Base-by-base conservation (phyloP, 192 early-diverging fungal genomes). In the Linderina pennispora region DNA sequence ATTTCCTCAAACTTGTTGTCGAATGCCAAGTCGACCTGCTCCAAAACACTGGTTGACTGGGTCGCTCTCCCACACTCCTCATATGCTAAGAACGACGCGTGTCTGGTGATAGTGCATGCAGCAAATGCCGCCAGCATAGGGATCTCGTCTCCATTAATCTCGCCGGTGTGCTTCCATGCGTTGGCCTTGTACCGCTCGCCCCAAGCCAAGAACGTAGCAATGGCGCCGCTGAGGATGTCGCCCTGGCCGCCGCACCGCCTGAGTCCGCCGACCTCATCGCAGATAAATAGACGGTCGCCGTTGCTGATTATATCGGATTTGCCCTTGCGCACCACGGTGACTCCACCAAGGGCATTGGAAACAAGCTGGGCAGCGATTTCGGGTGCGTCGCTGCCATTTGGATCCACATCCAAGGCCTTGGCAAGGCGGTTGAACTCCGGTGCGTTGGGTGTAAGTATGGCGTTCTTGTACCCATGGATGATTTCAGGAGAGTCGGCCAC, bases 171-270 rank as follows among this genome's bases (percentile, higher is more conserved):
- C 65, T 77, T 60, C 80, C 82, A 84, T 9, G 75, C 58, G 6
- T 65, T 59, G 4, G 71, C 68, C 38, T 81, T 54, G 55, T 89
- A 86, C 14, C 61, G 61, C 24, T 70, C 57, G 10, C 81, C 87
- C 97, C 97, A 99, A 0, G 86, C 87, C 33, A 97, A 38, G 21
- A 94, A 95, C 10, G 94, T 79, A 0, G 84, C 88, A 21, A 91
- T 56, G 5, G 81, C 49, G 14, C 97, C 97, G 10, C 87, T 79
- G 19, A 99, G 73, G 5, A 99, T 65, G 58, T 99, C 97, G 23
- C 97, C 97, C 50, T 97, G 97, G 1, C 97, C 94, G 16, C 97
- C 97, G 54, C 90, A 92, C 11, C 97, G 67, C 36, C 92, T 80
- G 33, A 89, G 62, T 3, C 87, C 84, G 17, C 93, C 88, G 20